Evolutionary conservation across 1,284 basidiomycete species (phyloP).

Genomic region (Trichosporon ovoides): DNA sequence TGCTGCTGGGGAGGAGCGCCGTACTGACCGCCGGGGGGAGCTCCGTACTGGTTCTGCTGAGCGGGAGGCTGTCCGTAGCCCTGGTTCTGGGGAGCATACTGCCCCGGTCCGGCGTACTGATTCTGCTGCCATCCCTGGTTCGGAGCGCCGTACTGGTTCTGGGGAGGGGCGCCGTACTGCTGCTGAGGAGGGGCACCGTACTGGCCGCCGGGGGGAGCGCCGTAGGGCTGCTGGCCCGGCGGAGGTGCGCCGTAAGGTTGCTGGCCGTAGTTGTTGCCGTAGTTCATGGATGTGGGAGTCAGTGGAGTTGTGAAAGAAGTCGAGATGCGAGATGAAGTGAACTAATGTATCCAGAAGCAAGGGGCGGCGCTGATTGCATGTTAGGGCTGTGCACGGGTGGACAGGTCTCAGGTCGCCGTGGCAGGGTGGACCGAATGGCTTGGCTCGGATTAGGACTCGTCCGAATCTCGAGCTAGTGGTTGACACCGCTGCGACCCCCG

Average conservation of each 20-base stretch:
- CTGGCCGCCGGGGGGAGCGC: slow-evolving; percentile 9
- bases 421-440: too few relatives aligned
- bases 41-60: slow-evolving; percentile 17
- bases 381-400: too few relatives aligned
- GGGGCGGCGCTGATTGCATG: too few relatives aligned
- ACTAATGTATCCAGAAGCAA: too few relatives aligned
- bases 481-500: too few relatives aligned
- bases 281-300: slow-evolving; percentile 9
- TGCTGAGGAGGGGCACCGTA: slow-evolving; percentile 9
- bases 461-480: too few relatives aligned
- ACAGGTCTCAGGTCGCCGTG: too few relatives aligned
- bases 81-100: slow-evolving; percentile 12
- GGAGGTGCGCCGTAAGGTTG: slow-evolving; percentile 6
- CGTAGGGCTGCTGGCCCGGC: slow-evolving; percentile 18
- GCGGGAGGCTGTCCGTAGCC: slow-evolving; percentile 6
- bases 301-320: background rate
- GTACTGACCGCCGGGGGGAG: slow-evolving; percentile 9
- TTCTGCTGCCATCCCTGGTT: slow-evolving; percentile 7
- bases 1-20: slow-evolving; percentile 17
- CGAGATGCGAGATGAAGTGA: too few relatives aligned
- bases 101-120: slow-evolving; percentile 11
- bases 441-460: too few relatives aligned
- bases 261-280: slow-evolving; percentile 16
- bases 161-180: slow-evolving; percentile 15
- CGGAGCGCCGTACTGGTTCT: slow-evolving; percentile 21